These are phyloP conservation scores for Alternaria panax DNA, from an alignment of 2,329 filamentous ascomycete genomes.

Conservation along the genomic window DNA sequence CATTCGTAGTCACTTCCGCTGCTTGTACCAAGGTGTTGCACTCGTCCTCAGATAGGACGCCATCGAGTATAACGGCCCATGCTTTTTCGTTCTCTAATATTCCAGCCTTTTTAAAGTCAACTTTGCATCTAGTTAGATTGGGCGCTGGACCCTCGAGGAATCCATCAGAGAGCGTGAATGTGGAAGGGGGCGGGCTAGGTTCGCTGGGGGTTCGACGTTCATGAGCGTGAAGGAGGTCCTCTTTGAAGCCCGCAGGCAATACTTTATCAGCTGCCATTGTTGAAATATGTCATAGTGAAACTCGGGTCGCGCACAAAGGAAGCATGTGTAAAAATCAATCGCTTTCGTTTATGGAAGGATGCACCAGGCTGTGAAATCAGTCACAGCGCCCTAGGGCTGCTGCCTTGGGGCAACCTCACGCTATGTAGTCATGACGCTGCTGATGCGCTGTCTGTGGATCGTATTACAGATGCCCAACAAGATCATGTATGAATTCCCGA, in stretches of 20 bases:
- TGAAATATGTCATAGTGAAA: not conserved
- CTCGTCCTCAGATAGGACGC: constrained; percentile 68
- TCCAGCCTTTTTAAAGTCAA: constrained; percentile 60
- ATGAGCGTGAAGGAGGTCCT: not conserved
- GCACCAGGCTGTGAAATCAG: not conserved
- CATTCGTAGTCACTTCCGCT: constrained; percentile 41
- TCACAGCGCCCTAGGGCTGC: not conserved
- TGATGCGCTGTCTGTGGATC: not conserved
- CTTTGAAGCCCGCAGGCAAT: not conserved
- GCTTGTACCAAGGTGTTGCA: constrained; percentile 55
- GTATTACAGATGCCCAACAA: not conserved
- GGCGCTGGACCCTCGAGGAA: constrained; percentile 59
- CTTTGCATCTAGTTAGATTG: constrained; percentile 56
- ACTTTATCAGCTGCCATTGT: constrained; percentile 2
- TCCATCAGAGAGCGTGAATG: constrained; percentile 53
- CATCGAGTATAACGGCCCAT: constrained; percentile 70
- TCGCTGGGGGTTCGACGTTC: not conserved
- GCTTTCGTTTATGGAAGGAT: not conserved
- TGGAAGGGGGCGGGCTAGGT: constrained; percentile 7
- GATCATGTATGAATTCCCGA: not conserved
- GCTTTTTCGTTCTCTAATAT: constrained; percentile 62
- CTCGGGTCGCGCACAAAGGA: not conserved
- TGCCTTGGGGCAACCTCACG: constrained; percentile 6
- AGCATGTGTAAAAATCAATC: not conserved
- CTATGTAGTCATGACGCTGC: not conserved